Evolutionary conservation across 768 basidiomycete species (phyloP), one percentile per base, ranked within the genome.

Genomic region (Tephrocybe sp.): DNA sequence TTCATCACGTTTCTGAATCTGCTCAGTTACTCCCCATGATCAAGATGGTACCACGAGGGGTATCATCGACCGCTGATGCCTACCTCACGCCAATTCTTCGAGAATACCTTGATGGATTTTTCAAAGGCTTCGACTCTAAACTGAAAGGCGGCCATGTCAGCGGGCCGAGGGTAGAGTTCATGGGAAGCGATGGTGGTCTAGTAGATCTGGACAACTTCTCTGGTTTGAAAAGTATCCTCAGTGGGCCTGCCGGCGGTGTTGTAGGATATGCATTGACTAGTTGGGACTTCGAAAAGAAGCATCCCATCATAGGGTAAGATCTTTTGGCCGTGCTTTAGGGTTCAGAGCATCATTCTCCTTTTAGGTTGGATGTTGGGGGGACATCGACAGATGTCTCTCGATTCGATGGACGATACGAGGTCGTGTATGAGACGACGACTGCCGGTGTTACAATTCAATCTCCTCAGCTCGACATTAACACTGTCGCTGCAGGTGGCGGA

Each of bases 301-400:
- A 77, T 27, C 89, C 94, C 0, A 80, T 95, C 56, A 94, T 97
- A 50, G 91, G 91, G 86, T 89, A 61, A 13, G 84, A 74, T 19
- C 15, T 18, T 41, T 57, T 18, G 9, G 29, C 12, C 29, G n/a
- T 30, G 7, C 29, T 6, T 36, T 42, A 30, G 51, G 5, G 12
- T 33, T 9, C 3, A 2, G 1, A 16, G n/a, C 16, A 24, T 47
- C 3, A 39, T 15, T 46, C 49, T 16, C 31, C 29, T 24, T 1
- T 24, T 4, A 93, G 91, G 6, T 70, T 94, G 49, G 92, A 94
- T 55, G 88, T 94, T n/a, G 93, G 94, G 3, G 94, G 94, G 12
- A 98, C 95, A 0, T 92, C 89, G 0, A 97, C 94, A 0, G 94
- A 98, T 61, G 94, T 97, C 2, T 95, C 93, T 5, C 82, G 95